Evolutionary conservation across 1,284 basidiomycete species (phyloP), one percentile per base, ranked within the genome.

Genomic region (Dichomitus squalens): DNA sequence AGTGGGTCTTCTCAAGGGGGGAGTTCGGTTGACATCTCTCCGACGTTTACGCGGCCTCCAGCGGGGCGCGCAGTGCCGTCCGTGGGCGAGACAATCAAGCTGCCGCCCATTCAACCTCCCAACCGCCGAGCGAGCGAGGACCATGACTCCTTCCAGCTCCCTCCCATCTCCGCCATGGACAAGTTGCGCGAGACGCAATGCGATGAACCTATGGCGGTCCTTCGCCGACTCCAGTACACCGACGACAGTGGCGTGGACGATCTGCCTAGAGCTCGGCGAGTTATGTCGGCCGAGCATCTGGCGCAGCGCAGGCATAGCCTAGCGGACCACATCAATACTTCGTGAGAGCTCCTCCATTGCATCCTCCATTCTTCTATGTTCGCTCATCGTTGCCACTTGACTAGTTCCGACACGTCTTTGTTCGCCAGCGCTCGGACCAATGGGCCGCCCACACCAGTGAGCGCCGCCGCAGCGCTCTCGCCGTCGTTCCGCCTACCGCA

Each of bases 81-180:
- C 36, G 4, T 38, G 21, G 48, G 52, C n/a, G 77, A 79, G 38
- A 72, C 73, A 12, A 80, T 87, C 46, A 79, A 72, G 23, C 71
- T 87, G 3, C 79, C 85, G 9, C 84, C 83, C 21, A 80, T 86
- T 49, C 78, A 79, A 20, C 70, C 76, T 9, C 68, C 67, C n/a
- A 47, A 29, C 29, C 44, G 57, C 34, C 51, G 53, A 6, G 21
- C 9, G 34, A 47, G 49, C 33, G 51, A 46, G 35, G 59, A 64
- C 40, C 49, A 38, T 27, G 48, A 48, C 27, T 49, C 59, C 62
- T 84, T 85, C 60, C 79, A 83, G 8, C 70, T 89, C 4, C 87
- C 87, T 1, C 86, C 87, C 0, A 89, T 90, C 57, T 85, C 87
- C 4, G 81, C 84, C 0, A 72, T 90, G 63, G 86, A 88, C 67